A percentile compares a stretch with the other conserved stretches of the same genome.
Evolutionary conservation across 2,329 filamentous ascomycete species (phyloP).

Genomic region (Botryotinia globosa): DNA sequence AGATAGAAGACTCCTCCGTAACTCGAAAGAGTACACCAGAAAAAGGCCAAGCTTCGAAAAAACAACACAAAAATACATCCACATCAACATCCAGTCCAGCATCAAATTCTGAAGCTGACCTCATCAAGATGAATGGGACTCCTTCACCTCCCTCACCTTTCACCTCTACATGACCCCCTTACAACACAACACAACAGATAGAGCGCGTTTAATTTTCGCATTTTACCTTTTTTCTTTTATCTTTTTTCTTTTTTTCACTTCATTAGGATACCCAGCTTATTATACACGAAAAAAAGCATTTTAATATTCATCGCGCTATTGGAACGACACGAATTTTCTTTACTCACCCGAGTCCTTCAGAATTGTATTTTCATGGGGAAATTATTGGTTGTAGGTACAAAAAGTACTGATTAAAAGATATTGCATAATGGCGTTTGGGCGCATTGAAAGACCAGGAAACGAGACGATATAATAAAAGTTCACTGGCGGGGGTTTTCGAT

Average conservation of each 20-base stretch:
- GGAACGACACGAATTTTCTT: constrained; percentile 12
- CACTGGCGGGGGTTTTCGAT: not conserved
- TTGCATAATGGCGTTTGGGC: constrained; percentile 8
- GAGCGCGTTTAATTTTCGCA: not conserved
- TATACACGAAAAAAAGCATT: constrained; percentile 19
- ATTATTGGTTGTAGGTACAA: not conserved
- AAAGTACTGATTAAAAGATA: not conserved
- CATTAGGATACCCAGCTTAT: constrained; percentile 18
- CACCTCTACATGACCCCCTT: not conserved
- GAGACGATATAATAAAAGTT: constrained; percentile 1
- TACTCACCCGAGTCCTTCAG: not conserved
- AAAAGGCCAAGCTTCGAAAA: not conserved
- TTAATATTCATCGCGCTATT: constrained; percentile 14
- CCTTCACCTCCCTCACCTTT: constrained; percentile 3
- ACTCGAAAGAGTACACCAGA: constrained; percentile 18
- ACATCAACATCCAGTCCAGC: not conserved
- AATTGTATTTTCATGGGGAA: not conserved
- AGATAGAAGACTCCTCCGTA: constrained; percentile 47
- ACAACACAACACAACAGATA: not conserved
- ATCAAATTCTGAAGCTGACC: not conserved
- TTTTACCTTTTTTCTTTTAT: not conserved
- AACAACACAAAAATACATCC: not conserved
- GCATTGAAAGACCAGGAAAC: not conserved
- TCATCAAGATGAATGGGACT: not conserved
- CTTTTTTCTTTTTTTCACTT: not conserved